Evolutionary conservation across 441 rosid genomes (phyloP).

Genomic region (Daphne laureola): DNA sequence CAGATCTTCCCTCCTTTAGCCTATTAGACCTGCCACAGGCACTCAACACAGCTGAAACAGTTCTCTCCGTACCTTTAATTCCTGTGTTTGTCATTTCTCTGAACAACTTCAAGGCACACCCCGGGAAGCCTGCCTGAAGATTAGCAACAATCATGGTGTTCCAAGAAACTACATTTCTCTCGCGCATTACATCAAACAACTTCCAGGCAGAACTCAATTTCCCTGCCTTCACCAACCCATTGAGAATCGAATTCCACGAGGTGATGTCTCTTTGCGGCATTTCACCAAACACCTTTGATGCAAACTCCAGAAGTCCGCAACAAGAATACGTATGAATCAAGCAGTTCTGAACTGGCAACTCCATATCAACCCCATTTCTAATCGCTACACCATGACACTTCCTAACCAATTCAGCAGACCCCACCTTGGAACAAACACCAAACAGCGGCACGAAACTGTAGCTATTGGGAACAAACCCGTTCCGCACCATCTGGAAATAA

Average conservation of each 20-base stretch:
- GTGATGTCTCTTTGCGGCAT: slow-evolving; percentile 32
- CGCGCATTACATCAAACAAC: slow-evolving; percentile 36
- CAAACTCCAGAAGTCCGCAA: slow-evolving; percentile 29
- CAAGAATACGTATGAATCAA: slow-evolving; percentile 40
- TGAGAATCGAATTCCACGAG: slow-evolving; percentile 35
- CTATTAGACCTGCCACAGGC: slow-evolving; percentile 51
- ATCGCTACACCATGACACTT: slow-evolving; percentile 57
- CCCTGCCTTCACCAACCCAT: slow-evolving; percentile 19
- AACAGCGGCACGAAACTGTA: slow-evolving; percentile 51
- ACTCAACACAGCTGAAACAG: slow-evolving; percentile 24
- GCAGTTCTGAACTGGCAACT: slow-evolving; percentile 46
- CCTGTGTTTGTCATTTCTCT: slow-evolving; percentile 34
- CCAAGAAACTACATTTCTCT: slow-evolving; percentile 34
- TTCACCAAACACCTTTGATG: slow-evolving; percentile 33
- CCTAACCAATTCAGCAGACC: slow-evolving; percentile 31
- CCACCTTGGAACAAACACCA: slow-evolving; percentile 31
- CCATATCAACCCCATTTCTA: slow-evolving; percentile 39
- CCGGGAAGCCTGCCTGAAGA: slow-evolving; percentile 36
- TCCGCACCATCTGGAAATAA: slow-evolving; percentile 34
- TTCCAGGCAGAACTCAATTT: slow-evolving; percentile 26
- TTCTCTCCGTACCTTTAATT: slow-evolving; percentile 21
- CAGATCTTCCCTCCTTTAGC: slow-evolving; percentile 46
- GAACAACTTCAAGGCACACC: slow-evolving; percentile 37
- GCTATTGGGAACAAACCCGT: slow-evolving; percentile 51
- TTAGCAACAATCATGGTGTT: slow-evolving; percentile 42